Evolutionary conservation across 2,329 filamentous ascomycete species (phyloP).

Genomic region (Fusarium tuaranense): DNA sequence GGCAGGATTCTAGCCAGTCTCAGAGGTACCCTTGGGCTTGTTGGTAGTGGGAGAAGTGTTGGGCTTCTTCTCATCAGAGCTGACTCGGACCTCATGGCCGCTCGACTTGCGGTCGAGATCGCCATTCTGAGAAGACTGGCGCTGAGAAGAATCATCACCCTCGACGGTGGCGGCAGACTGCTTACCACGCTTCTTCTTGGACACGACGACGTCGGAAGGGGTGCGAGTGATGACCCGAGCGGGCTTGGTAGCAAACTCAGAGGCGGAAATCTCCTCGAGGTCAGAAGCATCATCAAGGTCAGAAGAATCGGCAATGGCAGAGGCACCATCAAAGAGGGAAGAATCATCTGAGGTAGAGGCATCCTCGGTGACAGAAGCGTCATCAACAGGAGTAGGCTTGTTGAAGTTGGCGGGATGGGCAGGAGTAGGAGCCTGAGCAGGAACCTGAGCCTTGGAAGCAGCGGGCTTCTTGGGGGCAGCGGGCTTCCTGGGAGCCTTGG

Average conservation of each 20-base stretch:
- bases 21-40: background rate
- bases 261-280: too few relatives aligned
- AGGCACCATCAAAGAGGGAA: background rate
- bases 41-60: background rate
- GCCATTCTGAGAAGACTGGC: background rate
- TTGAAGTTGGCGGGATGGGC: background rate
- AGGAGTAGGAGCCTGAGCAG: background rate
- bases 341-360: background rate
- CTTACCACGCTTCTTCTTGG: constrained; percentile 16
- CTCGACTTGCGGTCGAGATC: background rate
- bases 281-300: background rate
- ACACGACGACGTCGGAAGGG: background rate
- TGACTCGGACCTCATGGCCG: background rate
- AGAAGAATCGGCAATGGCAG: background rate
- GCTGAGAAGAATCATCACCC: background rate
- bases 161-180: background rate
- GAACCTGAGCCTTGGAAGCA: background rate
- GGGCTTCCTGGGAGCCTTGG: background rate
- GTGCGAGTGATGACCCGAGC: background rate
- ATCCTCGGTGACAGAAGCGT: background rate
- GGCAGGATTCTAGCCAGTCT: background rate
- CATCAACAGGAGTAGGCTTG: background rate
- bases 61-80: background rate
- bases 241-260: background rate
- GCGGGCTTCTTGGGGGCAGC: background rate